Percentiles rank a stretch among this genome's conserved stretches.
phyloP scores from a whole-genome alignment of 2,329 filamentous ascomycete species.

The Rutstroemia sp. region DNA sequence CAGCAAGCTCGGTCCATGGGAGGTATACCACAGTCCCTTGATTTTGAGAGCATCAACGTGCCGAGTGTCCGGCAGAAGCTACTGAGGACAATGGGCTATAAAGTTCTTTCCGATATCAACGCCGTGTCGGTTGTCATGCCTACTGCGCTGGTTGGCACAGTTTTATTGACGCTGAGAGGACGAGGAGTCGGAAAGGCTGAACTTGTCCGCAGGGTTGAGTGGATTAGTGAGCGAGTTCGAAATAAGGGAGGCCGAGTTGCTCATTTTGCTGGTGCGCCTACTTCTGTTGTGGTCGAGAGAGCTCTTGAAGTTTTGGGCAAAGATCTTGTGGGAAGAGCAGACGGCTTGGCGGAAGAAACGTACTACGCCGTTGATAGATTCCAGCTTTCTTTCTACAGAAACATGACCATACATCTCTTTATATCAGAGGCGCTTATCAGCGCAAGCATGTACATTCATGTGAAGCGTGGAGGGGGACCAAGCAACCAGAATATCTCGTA shows the following conservation, averaged over 20 bases:
- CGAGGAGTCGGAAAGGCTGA: constrained; percentile 86
- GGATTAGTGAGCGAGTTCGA: constrained; percentile 75
- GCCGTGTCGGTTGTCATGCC: constrained; percentile 97
- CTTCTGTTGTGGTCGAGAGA: constrained; percentile 76
- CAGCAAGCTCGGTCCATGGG: constrained; percentile 55
- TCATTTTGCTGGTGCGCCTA: constrained; percentile 77
- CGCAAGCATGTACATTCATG: constrained; percentile 79
- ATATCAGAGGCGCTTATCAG: constrained; percentile 89
- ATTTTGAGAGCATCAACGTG: constrained; percentile 38
- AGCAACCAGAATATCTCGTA: constrained; percentile 73
- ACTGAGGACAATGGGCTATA: constrained; percentile 81
- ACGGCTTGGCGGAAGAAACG: constrained; percentile 79
- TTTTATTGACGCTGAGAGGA: constrained; percentile 82
- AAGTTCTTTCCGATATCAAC: constrained; percentile 90
- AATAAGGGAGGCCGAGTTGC: constrained; percentile 88
- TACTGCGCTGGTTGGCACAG: constrained; percentile 89
- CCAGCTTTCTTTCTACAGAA: constrained; percentile 95
- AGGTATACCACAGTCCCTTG: constrained; percentile 39
- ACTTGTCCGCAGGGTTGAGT: constrained; percentile 78
- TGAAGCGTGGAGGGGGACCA: constrained; percentile 86
- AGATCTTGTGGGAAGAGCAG: constrained; percentile 73
- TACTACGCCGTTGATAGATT: constrained; percentile 95
- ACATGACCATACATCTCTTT: constrained; percentile 99
- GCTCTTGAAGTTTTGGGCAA: constrained; percentile 88
- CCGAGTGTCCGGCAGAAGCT: constrained; percentile 49